Evolutionary conservation across 257 asterid species (phyloP).

Genomic region (Primulina huaijiensis): DNA sequence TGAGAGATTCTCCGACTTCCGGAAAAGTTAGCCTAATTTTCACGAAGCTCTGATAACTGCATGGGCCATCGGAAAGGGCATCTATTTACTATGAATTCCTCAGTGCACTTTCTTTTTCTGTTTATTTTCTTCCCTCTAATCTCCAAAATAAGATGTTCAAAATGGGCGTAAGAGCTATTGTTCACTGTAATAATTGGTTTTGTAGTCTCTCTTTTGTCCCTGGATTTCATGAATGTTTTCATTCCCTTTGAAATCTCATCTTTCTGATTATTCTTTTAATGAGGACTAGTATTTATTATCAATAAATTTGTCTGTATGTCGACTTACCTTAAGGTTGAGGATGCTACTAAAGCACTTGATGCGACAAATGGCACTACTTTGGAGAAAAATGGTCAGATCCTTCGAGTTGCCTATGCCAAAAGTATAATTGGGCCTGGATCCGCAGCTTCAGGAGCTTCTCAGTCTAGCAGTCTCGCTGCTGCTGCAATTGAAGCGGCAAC

Average conservation of each 20-base stretch:
- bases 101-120: not conserved
- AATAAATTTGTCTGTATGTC: slow-evolving; percentile 21
- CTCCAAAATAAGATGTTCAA: slow-evolving; percentile 3
- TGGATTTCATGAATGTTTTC: not conserved
- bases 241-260: slow-evolving; percentile 4
- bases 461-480: slow-evolving; percentile 96
- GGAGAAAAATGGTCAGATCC: slow-evolving; percentile 98
- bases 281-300: slow-evolving; percentile 2
- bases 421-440: slow-evolving; percentile 90
- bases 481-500: slow-evolving; percentile 99
- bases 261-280: slow-evolving; percentile 1
- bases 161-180: not conserved
- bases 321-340: slow-evolving; percentile 63
- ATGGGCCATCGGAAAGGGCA: too few relatives aligned
- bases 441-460: slow-evolving; percentile 65
- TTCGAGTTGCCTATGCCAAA: slow-evolving; percentile 98
- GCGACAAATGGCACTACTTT: slow-evolving; percentile 85
- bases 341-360: slow-evolving; percentile 91
- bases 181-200: not conserved
- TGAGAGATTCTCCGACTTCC: too few relatives aligned
- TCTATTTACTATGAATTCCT: too few relatives aligned
- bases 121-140: slow-evolving; percentile 5
- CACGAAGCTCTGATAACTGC: too few relatives aligned
- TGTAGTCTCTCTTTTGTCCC: not conserved
- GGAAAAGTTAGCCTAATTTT: too few relatives aligned